Conservation (phyloP, 73 alveolate genomes). For the Urostyla sp. region DNA sequence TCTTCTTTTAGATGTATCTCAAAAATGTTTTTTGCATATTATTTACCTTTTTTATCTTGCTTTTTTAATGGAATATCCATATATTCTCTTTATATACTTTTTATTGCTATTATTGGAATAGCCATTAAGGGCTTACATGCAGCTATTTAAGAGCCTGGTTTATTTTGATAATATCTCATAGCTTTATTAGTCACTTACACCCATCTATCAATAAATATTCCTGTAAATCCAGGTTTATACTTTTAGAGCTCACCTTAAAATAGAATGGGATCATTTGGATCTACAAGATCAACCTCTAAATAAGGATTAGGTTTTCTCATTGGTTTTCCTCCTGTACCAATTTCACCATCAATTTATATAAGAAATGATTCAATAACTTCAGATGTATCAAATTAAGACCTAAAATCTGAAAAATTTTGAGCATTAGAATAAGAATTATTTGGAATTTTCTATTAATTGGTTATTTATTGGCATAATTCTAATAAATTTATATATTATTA, state of each 20-base stretch:
- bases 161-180: slow-evolving; percentile 32
- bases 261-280: slow-evolving; percentile 46
- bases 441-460: neutral
- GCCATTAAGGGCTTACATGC: slow-evolving; percentile 51
- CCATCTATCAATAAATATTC: slow-evolving; percentile 45
- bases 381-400: no score
- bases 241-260: slow-evolving; percentile 49
- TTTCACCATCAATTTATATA: slow-evolving; percentile 4
- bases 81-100: slow-evolving; percentile 1
- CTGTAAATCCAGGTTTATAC: slow-evolving; percentile 47
- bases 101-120: slow-evolving; percentile 33
- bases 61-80: slow-evolving; percentile 4
- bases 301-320: slow-evolving; percentile 14
- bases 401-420: no score
- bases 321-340: slow-evolving; percentile 48
- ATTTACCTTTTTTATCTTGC: slow-evolving; percentile 39
- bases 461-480: no score
- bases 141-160: slow-evolving; percentile 46
- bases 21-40: slow-evolving; percentile 15
- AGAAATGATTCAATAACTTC: neutral
- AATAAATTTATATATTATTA: neutral
- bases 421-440: no score
- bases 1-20: slow-evolving; percentile 31
- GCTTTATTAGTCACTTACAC: slow-evolving; percentile 62
- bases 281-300: slow-evolving; percentile 49